Evolutionary conservation across 108 stramenopile species (phyloP), one percentile per base, ranked within the genome.

Genomic region (Schizochytrium sp.): DNA sequence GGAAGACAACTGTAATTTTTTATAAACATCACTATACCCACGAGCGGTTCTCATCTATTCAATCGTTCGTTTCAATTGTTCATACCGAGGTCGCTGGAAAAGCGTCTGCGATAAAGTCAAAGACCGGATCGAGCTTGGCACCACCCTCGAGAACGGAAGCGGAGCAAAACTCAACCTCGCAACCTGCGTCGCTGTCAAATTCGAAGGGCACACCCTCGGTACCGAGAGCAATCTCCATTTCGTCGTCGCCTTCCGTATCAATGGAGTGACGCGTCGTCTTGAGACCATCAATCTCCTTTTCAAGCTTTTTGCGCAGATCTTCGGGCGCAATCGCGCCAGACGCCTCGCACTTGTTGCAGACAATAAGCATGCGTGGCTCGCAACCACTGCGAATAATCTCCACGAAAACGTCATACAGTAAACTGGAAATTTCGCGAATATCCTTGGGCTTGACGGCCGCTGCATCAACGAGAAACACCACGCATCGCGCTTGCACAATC

Each of bases 181-280:
- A 83, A 23, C 48, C 76, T 6, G 76, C 76, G 23, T 83, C 76
- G 51, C n/a, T 83, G 23, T 83, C 76, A 23, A 83, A 83, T 3
- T 21, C 28, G 48, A 83, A 83, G 28, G 76, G 76, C 16, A 53
- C 48, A 5, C 51, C 76, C 12, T 53, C 51, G 25, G 76, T 83
- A 18, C 76, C 76, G 48, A 83, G 51, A 23, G 51, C 76, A 53
- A 83, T 83, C 23, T 83, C 76, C 51, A 53, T 53, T 23, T 53
- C 76, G 48, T 83, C 76, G 25, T 83, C 76, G 51, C 76, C 76
- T 45, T 83, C 76, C 10, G 76, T 83, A 28, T 53, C 51, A 53
- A 83, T 47, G 28, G 76, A 83, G 76, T 83, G 76, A 45, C 76
- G 76, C 51, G 76, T 83, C 19, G 51, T 25, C 28, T 83, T 83